Base-by-base conservation (phyloP, 768 basidiomycete genomes). In the Pulveroboletus ravenelii region DNA sequence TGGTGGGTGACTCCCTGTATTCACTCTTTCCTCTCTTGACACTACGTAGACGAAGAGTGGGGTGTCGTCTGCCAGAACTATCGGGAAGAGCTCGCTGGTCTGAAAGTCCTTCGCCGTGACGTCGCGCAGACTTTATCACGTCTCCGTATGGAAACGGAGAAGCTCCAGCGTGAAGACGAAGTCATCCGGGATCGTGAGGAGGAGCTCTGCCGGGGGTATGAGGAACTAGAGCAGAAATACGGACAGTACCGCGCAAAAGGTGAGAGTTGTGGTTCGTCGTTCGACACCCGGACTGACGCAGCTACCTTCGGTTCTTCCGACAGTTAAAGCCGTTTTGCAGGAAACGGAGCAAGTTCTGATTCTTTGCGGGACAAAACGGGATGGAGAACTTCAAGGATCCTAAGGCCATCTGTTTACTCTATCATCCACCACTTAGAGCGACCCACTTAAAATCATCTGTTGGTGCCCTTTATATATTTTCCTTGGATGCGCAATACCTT, bases 61-160 rank as follows among this genome's bases (percentile, higher is more conserved):
- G 80, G 78, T 50, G 70, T 78, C 54, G 68, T 81, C 49, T 77
- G 81, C 43, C 68, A 69, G 51, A 75, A 72, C 32, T 87, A 85
- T 60, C 65, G 78, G 41, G 80, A 82, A 51, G 82, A 88, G 63
- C 77, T 88, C 53, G 68, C 74, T 38, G 79, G 79, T 23, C 74
- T 87, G 50, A 79, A 78, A 52, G 70, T 62, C 29, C 69, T 87
- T 23, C 82, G 83, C 44, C 65, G 73, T 29, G 78, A 80, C 47
- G 80, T 87, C 40, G 56, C 70, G 1, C 56, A 67, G 18, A 71
- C 75, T 12, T 54, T 74, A 17, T 70, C 72, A 44, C 68, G 65
- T 36, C 63, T 77, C 12, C 65, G 66, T 20, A 41, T 65, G 30
- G 72, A 77, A 55, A 61, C 72, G 3, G 72, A 77, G 56, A 70